phyloP scores from a whole-genome alignment of 2,329 filamentous ascomycete species.

The Paecilomyces dactylethromorphus region DNA sequence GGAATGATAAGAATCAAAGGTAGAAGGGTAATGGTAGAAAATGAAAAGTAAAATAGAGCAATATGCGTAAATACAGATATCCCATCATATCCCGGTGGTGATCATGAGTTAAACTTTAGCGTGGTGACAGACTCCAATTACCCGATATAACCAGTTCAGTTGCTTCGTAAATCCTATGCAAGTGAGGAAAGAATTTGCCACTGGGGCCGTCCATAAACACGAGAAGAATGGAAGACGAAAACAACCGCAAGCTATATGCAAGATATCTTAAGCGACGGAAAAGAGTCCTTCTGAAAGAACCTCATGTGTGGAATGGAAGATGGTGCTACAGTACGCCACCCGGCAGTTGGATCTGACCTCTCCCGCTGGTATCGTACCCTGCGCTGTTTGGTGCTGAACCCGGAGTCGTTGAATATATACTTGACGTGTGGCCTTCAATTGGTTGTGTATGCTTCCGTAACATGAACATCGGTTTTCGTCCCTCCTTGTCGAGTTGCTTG shows the following conservation, averaged over 20 bases:
- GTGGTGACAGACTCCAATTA: neutral
- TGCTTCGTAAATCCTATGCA: neutral
- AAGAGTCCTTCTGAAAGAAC: neutral
- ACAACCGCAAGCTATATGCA: neutral
- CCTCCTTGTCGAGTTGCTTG: conserved; percentile 94
- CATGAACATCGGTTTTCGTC: conserved; percentile 99
- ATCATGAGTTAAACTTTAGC: neutral
- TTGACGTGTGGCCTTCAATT: conserved; percentile 21
- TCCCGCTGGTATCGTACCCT: neutral
- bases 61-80: neutral
- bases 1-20: neutral
- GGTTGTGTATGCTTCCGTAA: conserved; percentile 61
- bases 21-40: neutral
- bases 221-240: neutral
- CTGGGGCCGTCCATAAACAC: neutral
- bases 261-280: neutral
- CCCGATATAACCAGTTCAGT: neutral
- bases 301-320: neutral
- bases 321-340: neutral
- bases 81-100: neutral
- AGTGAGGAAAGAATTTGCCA: neutral
- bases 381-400: neutral
- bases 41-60: neutral
- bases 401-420: neutral
- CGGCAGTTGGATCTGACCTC: neutral